Evolutionary conservation across 352 stramenopile genomes (phyloP), one percentile per base, ranked within the genome.

Genomic region (Phytophthora melonis): DNA sequence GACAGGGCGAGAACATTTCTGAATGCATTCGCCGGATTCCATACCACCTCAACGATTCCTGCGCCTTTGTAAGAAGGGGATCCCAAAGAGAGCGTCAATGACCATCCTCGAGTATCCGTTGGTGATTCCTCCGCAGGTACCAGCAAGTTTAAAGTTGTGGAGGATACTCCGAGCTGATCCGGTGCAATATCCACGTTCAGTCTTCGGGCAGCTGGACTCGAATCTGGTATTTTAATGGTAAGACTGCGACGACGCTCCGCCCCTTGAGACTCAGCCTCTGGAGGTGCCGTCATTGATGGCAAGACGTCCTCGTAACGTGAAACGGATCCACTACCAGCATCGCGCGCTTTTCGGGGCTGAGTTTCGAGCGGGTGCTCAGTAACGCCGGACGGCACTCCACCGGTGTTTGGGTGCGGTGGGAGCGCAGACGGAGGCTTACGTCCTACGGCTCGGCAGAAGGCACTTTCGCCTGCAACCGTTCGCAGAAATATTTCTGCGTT

Each of bases 401-500:
- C 49, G 21, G 69, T 72, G 19, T 75, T 86, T 18, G 79, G 72
- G 47, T 88, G 75, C 0, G 69, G 70, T 23, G 73, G 65, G 57
- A 86, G 79, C n/a, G 79, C 72, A 13, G 92, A 82, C 2, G 86
- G 87, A 52, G 87, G 90, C 52, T 57, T 82, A 75, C 72, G 84
- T 80, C 89, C 88, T 36, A 94, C 84, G 30, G 82, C 85, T 21
- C 85, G 81, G 70, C 84, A 94, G 64, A 94, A 97, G 8, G 89
- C 89, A 58, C 39, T 76, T 78, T 97, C 89, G 6, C 88, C 87
- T 32, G 83, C 86, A 36, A 79, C 65, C 3, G 85, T 96, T 36
- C 88, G 79, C 14, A 88, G 75, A 61, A 90, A 97, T 3, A 96
- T 86, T 64, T 97, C 91, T 1, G 89, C 90, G 52, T 90, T 94